Percentiles rank a stretch among this genome's conserved stretches.
phyloP scores from a whole-genome alignment of 805 yeast genomes.

The Blastobotrys mokoenaii region DNA sequence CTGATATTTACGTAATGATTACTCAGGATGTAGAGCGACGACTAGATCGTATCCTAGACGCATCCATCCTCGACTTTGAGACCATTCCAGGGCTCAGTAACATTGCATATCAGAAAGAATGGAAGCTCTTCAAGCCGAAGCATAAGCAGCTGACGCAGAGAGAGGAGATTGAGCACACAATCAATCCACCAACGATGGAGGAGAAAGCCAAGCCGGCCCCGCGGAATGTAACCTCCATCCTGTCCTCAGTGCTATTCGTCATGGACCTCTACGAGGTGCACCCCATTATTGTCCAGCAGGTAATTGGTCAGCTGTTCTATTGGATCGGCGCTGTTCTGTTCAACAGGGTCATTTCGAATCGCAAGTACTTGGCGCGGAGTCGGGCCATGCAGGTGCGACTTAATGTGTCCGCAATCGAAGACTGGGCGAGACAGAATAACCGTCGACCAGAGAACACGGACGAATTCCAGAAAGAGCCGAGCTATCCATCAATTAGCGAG shows the following conservation, averaged over 20 bases:
- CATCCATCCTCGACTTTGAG: conserved; percentile 50
- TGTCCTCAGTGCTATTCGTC: conserved; percentile 83
- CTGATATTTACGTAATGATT: conserved; percentile 27
- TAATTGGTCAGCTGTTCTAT: conserved; percentile 67
- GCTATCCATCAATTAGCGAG: conserved; percentile 51
- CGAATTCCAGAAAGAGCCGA: conserved; percentile 20
- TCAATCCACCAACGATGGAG: conserved; percentile 76
- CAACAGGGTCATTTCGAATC: conserved; percentile 59
- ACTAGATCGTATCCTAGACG: conserved; percentile 26
- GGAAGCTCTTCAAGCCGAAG: conserved; percentile 52
- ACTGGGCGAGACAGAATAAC: conserved; percentile 78
- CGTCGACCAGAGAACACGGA: conserved; percentile 35
- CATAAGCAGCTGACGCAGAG: conserved; percentile 43
- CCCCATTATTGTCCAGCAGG: conserved; percentile 67
- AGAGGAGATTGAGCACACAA: conserved; percentile 65
- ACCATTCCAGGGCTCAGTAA: conserved; percentile 77
- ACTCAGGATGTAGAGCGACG: conserved; percentile 31
- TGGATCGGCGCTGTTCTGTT: conserved; percentile 69
- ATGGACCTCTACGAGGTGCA: conserved; percentile 75
- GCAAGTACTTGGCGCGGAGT: conserved; percentile 67
- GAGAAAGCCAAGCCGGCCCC: conserved; percentile 88
- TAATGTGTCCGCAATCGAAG: conserved; percentile 79
- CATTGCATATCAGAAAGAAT: conserved; percentile 66
- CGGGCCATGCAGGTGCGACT: conserved; percentile 85
- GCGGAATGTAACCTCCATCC: conserved; percentile 68